These are phyloP conservation scores for Salix exigua DNA, from an alignment of 345 rosid genomes.

Conservation along the genomic window DNA sequence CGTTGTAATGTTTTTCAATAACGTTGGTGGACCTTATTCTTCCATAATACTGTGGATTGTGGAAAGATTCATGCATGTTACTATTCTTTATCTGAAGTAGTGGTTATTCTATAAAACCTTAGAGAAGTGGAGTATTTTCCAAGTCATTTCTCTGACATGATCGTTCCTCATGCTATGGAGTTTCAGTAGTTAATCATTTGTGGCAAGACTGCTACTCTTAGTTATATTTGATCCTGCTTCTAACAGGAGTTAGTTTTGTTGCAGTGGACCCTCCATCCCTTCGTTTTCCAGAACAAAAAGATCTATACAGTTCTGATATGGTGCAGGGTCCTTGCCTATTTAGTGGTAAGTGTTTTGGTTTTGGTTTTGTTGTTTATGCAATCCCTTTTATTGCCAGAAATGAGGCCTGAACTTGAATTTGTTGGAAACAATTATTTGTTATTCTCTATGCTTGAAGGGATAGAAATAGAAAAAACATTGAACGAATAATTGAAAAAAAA, in stretches of 20 bases:
- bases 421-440: neutral
- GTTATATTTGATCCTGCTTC: neutral
- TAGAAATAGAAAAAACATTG: neutral
- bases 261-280: slow-evolving; percentile 28
- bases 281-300: slow-evolving; percentile 22
- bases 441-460: neutral
- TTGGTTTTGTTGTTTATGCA: neutral
- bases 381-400: too few relatives aligned
- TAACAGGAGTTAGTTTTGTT: neutral
- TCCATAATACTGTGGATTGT: too few relatives aligned
- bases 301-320: slow-evolving; percentile 23
- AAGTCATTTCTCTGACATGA: neutral
- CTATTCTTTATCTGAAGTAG: neutral
- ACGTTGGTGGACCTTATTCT: neutral
- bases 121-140: neutral
- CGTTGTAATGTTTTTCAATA: neutral
- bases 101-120: neutral
- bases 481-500: too few relatives aligned
- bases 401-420: neutral
- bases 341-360: slow-evolving; percentile 12
- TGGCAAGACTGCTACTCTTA: neutral
- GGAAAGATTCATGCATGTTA: neutral
- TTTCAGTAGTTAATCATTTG: neutral
- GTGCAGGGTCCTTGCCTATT: slow-evolving; percentile 27
- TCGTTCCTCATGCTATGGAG: neutral